Base-by-base conservation (phyloP, 306 rosid species). In the Adenanthera pavonina region DNA sequence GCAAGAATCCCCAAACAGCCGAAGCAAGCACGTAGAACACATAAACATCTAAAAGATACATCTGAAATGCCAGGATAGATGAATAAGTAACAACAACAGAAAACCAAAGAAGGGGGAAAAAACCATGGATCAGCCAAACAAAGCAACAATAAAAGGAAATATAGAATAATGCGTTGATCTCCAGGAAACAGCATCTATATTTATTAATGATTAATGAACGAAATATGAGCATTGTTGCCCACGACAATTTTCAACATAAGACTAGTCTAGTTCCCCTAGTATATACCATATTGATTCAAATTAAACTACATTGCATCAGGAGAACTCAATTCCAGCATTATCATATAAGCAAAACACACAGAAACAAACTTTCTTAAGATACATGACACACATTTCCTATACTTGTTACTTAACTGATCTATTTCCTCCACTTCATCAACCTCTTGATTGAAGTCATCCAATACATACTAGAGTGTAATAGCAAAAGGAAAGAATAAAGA, bases 1-100 rank as follows among this genome's bases (percentile, higher is more conserved):
- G 92, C 87, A 95, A 86, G 91, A 90, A 95, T 79, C 99, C 97
- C 84, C 87, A 89, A 78, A 93, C 88, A 74, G 97, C 87, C 34
- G 97, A 93, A 69, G 87, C 74, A 60, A 95, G n/a, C 12, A 94
- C 90, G 90, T 95, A 95, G 83, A 95, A 93, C 40, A 95, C 76
- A 35, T 92, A 78, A 53, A 90, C 78, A 85, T 95, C 99, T 72
- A 95, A 79, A 69, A 95, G 90, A 82, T 95, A 95, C 70, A 95
- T 95, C 99, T 95, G 97, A 78, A 79, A 74, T 3, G 47, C 69
- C 44, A 69, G 70, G 78, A 78, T 69, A 15, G 53, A 76, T 33
- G 10, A 80, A 75, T 41, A 20, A 4, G 62, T 43, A 61, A 34
- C 20, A 44, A 57, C 44, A 57, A 59, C 41, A 51, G 30, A 73